Evolutionary conservation across 371 early-diverging fungal genomes (phyloP), one percentile per base, ranked within the genome.

Genomic region (Saksenaea oblongispora): DNA sequence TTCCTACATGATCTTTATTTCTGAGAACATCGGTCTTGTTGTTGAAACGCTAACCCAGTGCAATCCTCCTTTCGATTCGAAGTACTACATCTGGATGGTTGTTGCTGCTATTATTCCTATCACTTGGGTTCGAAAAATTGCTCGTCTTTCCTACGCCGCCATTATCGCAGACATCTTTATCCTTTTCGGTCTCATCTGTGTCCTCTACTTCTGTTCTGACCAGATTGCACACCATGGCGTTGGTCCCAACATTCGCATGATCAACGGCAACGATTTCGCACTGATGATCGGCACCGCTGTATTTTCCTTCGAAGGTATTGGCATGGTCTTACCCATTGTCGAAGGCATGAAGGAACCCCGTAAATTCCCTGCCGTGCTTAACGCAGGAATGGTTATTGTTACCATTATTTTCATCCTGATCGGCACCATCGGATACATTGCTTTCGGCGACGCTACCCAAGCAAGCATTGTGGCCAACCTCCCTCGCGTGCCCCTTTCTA

Each of bases 211-310:
- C 56, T 87, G 87, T 62, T 53, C 87, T 8, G 67, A 63, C 60
- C 74, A 83, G 39, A 80, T 93, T 27, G 69, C 85, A 11, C 69
- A 75, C 14, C 57, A 76, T 26, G 93, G 93, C 31, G 68, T 76
- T 0, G 87, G 85, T 10, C 72, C 76, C 10, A 73, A 81, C 34
- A 77, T 82, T 44, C 69, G 72, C 54, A 34, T 73, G 53, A 79
- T 83, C 62, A 87, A 88, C 55, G 58, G 69, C 5, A 64, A 62
- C 4, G 67, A 76, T 18, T 91, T 93, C 70, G 87, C 87, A 10
- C 67, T 92, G 35, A 89, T 93, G 72, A 83, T 94, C 39, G 94
- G 94, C 18, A 94, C 94, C 17, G 92, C 94, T 47, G 89, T 94
- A 59, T 94, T 91, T 77, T 88, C 92, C 14, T 94, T 91, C 71